Base-by-base conservation (phyloP, 345 rosid species). In the Eucalyptus curtisii region DNA sequence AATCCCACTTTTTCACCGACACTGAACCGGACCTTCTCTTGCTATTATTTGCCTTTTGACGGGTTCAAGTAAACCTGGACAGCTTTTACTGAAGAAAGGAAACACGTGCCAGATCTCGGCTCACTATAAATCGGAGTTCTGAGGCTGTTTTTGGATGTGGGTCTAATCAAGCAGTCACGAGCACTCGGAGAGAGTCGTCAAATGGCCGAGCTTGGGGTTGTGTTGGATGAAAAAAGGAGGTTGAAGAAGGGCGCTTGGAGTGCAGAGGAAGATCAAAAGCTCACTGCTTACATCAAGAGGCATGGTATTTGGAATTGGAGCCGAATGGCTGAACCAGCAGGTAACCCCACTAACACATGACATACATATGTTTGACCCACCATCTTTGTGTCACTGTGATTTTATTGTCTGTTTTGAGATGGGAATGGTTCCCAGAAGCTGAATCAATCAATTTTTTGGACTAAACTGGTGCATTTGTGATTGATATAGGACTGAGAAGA, bases 291-390 rank as follows among this genome's bases (percentile, higher is more conserved):
- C n/a, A 86, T 89, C 42, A 76, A 71, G 53, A 86, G 66, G 24
- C 57, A 76, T 53, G 88, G 88, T 49, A 86, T 86, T 68, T 71
- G 90, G 88, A 86, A 89, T 79, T 89, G 90, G 90, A 86, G 76
- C 55, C 68, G 87, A 22, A 76, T 89, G 88, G 86, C 90, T 25
- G 87, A 44, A n/a, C 66, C 71, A 13, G 90, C 90, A 15, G 90
- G 90, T 89, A 50, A 87, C 47, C 20, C 45, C 42, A 85, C 3
- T 25, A 27, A 42, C n/a, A 7, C 50, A 40, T 7, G 52, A 14
- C 48, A 20, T 22, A 6, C 48, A 40, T 42, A 40, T 10, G 14
- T 81, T 81, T 45, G 40, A 27, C 37, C 33, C 40, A 30, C 87
- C 59, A n/a, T n/a, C 61, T 30, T 30, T 52, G 45, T 22, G 42